Conservation (phyloP, 441 rosid species). For the Daphne laureola region DNA sequence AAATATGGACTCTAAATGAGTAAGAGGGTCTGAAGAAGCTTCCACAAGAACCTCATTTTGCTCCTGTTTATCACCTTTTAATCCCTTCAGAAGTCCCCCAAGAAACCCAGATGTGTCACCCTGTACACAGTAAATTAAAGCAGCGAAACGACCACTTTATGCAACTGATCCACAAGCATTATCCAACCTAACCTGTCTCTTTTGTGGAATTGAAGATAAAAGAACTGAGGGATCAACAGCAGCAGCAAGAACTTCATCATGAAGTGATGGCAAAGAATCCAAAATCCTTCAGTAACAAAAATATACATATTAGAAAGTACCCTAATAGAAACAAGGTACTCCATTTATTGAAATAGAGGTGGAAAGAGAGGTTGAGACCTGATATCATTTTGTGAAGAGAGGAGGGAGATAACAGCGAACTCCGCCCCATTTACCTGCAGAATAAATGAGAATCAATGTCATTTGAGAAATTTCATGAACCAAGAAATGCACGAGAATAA, state of each 20-base stretch:
- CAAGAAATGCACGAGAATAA: no score
- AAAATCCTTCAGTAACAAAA: conserved; percentile 36
- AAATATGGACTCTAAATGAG: conserved; percentile 54
- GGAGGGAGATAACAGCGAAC: conserved; percentile 53
- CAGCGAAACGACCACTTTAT: neutral
- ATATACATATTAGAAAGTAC: conserved; percentile 13
- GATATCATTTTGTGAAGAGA: conserved; percentile 49
- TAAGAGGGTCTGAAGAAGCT: conserved; percentile 24
- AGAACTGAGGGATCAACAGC: conserved; percentile 46
- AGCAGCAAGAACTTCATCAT: conserved; percentile 61
- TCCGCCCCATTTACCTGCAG: conserved; percentile 68
- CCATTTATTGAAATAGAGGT: neutral
- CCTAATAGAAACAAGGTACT: neutral
- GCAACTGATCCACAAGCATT: conserved; percentile 6
- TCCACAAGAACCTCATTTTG: conserved; percentile 30
- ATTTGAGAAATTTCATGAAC: no score
- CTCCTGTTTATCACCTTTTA: conserved; percentile 34
- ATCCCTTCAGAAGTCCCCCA: conserved; percentile 50
- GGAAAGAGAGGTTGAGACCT: conserved; percentile 36
- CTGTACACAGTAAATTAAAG: conserved; percentile 32
- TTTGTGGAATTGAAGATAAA: conserved; percentile 35
- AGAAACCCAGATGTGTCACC: conserved; percentile 38
- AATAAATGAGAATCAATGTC: conserved; percentile 3
- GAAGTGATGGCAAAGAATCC: conserved; percentile 60
- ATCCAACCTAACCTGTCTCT: conserved; percentile 38